Base-by-base conservation (phyloP, 768 basidiomycete species). In the Boletus rubroflammeus region DNA sequence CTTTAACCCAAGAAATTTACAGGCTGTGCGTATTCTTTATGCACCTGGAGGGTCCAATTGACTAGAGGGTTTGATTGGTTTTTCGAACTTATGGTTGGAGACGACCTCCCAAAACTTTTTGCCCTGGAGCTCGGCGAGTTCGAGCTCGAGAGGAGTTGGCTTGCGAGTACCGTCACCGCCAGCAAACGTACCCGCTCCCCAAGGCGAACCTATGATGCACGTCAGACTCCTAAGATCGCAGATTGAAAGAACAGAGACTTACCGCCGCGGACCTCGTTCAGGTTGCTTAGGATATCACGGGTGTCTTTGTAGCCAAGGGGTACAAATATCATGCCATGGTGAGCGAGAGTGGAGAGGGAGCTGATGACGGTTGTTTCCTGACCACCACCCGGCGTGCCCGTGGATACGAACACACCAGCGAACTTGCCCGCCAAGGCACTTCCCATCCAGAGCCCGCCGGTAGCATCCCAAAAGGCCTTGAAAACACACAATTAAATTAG, bases 351-450 rank as follows among this genome's bases (percentile, higher is more conserved):
- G 49, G 80, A 80, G 66, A 90, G 63, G 34, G 73, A 63, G 49
- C 63, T 76, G 34, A 84, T 58, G 43, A 73, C 76, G 5, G 86
- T 88, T 5, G 75, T 55, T 62, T 86, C 87, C 60, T 93, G 91
- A n/a, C 92, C 92, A 54, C 91, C 90, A 51, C 90, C 90, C 11
- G 76, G 82, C n/a, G 77, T 74, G 1, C 78, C 86, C 1, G 87
- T 85, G 23, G 85, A 86, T 45, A 90, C 81, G 74, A 93, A 93
- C 39, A 83, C 72, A 14, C 84, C 78, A 3, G 80, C 91, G 59
- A 81, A 85, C 69, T 94, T 95, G 60, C 91, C 92, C 17, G 77
- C 70, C 47, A 94, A 74, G 2, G 70, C 75, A 21, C 90, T 84
- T 0, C 53, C 23, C 0, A 54, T 62, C 89, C 90, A 91, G 31